Percentiles rank a stretch among this genome's conserved stretches.
Evolutionary conservation across 495 filamentous ascomycete species (phyloP).

Genomic region (Daldinia grandis): DNA sequence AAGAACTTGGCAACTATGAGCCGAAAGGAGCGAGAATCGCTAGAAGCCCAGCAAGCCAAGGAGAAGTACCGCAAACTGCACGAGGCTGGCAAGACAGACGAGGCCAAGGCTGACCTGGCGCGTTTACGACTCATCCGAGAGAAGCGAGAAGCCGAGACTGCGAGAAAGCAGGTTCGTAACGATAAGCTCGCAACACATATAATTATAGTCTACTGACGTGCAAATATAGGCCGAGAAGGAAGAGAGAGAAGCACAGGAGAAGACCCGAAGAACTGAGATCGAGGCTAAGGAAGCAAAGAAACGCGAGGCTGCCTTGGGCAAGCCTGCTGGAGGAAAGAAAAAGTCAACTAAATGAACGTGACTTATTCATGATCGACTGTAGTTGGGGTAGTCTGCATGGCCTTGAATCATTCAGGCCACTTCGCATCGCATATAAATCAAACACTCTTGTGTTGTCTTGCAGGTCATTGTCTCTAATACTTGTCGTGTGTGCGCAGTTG

Average conservation of each 20-base stretch:
- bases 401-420: background rate
- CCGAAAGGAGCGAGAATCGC: slow-evolving; percentile 85
- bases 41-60: slow-evolving; percentile 86
- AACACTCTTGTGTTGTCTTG: background rate
- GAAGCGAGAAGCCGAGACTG: slow-evolving; percentile 84
- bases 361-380: background rate
- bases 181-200: background rate
- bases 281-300: slow-evolving; percentile 70
- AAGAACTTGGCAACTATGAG: slow-evolving; percentile 60
- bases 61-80: slow-evolving; percentile 94
- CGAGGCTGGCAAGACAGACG: slow-evolving; percentile 95
- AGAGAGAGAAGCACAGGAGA: slow-evolving; percentile 70
- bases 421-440: slow-evolving; percentile 13
- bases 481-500: background rate
- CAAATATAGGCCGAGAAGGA: slow-evolving; percentile 70
- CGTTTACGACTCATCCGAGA: slow-evolving; percentile 80
- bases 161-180: slow-evolving; percentile 59
- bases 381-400: slow-evolving; percentile 25
- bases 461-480: background rate
- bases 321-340: slow-evolving; percentile 46
- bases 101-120: slow-evolving; percentile 92
- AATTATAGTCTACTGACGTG: slow-evolving; percentile 14
- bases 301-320: slow-evolving; percentile 63
- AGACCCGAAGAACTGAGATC: slow-evolving; percentile 58
- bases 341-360: slow-evolving; percentile 40